These are phyloP conservation scores for Plasmodium gonderi DNA, from an alignment of 169 alveolate species.

Conservation along the genomic window DNA sequence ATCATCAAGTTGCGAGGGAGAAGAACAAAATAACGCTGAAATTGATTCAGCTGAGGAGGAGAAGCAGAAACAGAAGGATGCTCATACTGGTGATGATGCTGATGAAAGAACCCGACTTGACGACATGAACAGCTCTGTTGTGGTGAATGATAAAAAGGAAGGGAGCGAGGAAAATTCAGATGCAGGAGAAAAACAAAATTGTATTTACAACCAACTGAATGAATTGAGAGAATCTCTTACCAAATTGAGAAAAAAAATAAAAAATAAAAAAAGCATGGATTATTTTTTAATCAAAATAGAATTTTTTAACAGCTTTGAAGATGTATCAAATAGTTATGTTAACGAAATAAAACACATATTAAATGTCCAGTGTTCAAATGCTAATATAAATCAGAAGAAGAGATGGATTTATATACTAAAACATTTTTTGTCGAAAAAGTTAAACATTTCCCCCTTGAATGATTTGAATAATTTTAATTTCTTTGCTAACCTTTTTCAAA, in stretches of 20 bases:
- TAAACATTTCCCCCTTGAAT: slow-evolving; percentile 25
- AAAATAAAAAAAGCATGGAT: slow-evolving; percentile 22
- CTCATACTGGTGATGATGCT: not conserved
- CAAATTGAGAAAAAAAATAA: slow-evolving; percentile 4
- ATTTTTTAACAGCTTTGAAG: slow-evolving; percentile 58
- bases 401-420: slow-evolving; percentile 72
- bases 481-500: slow-evolving; percentile 37
- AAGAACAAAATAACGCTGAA: not conserved
- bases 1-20: not conserved
- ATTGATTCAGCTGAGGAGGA: not conserved
- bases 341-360: slow-evolving; percentile 48
- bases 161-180: not conserved
- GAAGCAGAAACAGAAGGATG: not conserved
- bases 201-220: not conserved
- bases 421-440: slow-evolving; percentile 48
- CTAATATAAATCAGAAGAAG: slow-evolving; percentile 61
- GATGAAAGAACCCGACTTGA: not conserved
- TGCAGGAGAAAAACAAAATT: not conserved
- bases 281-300: slow-evolving; percentile 19
- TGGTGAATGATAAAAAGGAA: not conserved
- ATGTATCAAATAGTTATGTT: slow-evolving; percentile 35
- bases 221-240: not conserved
- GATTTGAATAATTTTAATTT: slow-evolving; percentile 29
- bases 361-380: slow-evolving; percentile 46
- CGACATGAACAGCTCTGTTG: not conserved